phyloP scores from a whole-genome alignment of 1,139 yeast species.

The Magnusiomyces suaveolens region DNA sequence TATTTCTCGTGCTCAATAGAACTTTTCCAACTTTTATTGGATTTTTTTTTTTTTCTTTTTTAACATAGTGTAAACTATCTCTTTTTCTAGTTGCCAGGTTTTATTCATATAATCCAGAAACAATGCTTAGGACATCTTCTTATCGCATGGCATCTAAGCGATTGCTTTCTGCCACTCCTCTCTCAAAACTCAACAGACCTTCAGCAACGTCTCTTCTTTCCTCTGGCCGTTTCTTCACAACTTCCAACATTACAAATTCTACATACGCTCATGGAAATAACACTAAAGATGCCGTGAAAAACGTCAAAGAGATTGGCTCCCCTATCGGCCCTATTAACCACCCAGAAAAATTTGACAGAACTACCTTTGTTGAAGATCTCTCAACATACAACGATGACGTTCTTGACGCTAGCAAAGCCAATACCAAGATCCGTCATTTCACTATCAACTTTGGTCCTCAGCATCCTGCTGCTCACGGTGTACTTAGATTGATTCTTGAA shows the following conservation, averaged over 20 bases:
- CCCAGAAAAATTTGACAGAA: conserved; percentile 27
- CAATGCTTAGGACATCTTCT: conserved; percentile 6
- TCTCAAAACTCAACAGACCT: not conserved
- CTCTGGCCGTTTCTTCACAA: conserved; percentile 1
- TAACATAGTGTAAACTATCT: not conserved
- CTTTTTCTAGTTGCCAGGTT: no score
- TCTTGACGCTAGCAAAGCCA: conserved; percentile 22
- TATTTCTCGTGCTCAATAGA: not conserved
- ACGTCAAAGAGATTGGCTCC: conserved; percentile 24
- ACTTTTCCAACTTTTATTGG: not conserved
- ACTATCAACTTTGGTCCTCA: conserved; percentile 89
- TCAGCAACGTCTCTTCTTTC: not conserved
- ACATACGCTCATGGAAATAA: conserved; percentile 11
- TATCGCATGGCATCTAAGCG: conserved; percentile 5
- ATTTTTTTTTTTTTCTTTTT: not conserved
- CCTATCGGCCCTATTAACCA: conserved; percentile 31
- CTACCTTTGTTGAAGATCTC: conserved; percentile 32
- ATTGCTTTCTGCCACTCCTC: not conserved
- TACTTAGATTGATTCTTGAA: conserved; percentile 74
- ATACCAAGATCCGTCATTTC: conserved; percentile 64
- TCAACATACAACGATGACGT: conserved; percentile 21
- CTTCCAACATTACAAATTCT: conserved; percentile 10
- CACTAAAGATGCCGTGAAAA: conserved; percentile 15
- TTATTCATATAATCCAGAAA: no score
- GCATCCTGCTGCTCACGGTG: conserved; percentile 95